Base-by-base conservation (phyloP, 345 rosid species). In the Microthlaspi erraticum region DNA sequence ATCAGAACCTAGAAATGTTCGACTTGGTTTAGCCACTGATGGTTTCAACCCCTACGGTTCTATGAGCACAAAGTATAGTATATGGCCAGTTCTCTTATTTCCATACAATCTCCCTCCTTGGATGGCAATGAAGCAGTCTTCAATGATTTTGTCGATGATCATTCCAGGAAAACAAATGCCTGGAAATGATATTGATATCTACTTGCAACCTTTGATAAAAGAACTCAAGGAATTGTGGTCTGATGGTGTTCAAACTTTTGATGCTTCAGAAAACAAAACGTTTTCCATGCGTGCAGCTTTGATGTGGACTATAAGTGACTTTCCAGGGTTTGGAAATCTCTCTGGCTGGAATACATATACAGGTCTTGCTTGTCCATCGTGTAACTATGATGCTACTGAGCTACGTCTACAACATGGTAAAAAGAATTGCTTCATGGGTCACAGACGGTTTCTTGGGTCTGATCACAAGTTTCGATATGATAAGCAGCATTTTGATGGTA, bases 311-410 rank as follows among this genome's bases (percentile, higher is more conserved):
- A 5, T 46, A 2, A 46, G 7, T 11, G 50, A 46, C 0, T 46
- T 46, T 46, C 26, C 10, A 0, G 52, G 11, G 7, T 17, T 46
- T 3, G 26, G 26, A 17, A 46, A 46, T 17, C 7, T 46, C 3
- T 46, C 52, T 17, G 52, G 26, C 3, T 46, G 52, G 52, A 46
- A 46, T 46, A 46, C 52, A 16, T 46, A 46, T 18, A 46, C 52
- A 16, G 8, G 23, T 7, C 18, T 1, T 0, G 26, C 52, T 6
- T 46, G 52, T 9, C 52, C 52, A 7, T 12, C 18, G 0, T 46
- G 52, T 17, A 46, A 17, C 5, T 46, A 17, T n/a, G n/a, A n/a
- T n/a, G n/a, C n/a, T n/a, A n/a, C n/a, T n/a, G n/a, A n/a, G n/a
- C n/a, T n/a, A n/a, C 26, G 52, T 46, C 6, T 46, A 10, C 51